Base-by-base conservation (phyloP, 805 yeast genomes). In the Nakazawaea siamensis region DNA sequence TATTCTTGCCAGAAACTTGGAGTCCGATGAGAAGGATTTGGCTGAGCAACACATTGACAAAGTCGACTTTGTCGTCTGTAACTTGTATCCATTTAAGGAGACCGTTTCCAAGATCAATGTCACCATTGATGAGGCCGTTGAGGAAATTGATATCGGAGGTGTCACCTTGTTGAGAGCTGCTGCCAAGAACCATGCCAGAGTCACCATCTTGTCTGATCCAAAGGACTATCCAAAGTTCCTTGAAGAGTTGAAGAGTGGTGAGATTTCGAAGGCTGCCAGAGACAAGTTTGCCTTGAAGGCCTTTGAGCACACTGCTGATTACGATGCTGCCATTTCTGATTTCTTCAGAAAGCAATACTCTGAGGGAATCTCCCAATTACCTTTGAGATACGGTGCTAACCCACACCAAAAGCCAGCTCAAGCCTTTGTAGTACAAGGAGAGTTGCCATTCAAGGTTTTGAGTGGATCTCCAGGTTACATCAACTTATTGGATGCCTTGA, bases 331-430 rank as follows among this genome's bases (percentile, higher is more conserved):
- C 38, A 92, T 92, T 55, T 75, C 96, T 39, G 98, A 92, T 66
- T 92, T 86, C 61, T 92, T 92, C 77, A 80, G 98, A 70, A 92
- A 87, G 68, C 88, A 86, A 65, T 92, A 92, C 68, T 74, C 95
- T 33, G 97, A 90, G 66, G 82, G 79, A 57, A 67, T 65, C 31
- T 73, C 92, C 37, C 97, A 90, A 73, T 70, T 92, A 61, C 90
- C 97, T 19, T 73, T 92, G 52, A 80, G 98, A 69, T 92, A 92
- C 62, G 98, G 98, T 60, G 96, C 95, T 40, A 92, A 92, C 70
- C 98, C 98, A 41, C 97, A 92, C 63, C 98, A 92, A 70, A 92
- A 86, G 64, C 98, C 98, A 33, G 97, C 98, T 20, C 98, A 92
- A 70, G 96, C 97, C 35, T 92, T 63, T 55, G 94, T 92, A 39